Evolutionary conservation across 2,329 filamentous ascomycete genomes (phyloP).

Genomic region (Akanthomyces muscarius): DNA sequence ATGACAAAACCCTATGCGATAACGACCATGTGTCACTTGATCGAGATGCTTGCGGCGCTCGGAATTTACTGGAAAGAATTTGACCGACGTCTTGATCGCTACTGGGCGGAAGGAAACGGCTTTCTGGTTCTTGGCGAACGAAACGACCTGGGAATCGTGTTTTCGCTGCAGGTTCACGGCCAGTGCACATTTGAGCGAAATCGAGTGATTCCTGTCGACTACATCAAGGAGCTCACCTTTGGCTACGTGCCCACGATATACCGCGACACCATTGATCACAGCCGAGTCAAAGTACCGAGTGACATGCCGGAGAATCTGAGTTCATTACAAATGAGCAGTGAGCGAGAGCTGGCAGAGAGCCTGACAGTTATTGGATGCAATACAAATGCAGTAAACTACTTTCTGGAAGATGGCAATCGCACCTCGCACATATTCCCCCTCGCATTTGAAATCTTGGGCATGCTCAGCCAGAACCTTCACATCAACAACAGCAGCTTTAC

Average conservation of each 20-base stretch:
- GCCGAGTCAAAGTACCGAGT: slow-evolving; percentile 35
- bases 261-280: slow-evolving; percentile 34
- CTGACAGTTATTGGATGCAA: slow-evolving; percentile 52
- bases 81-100: slow-evolving; percentile 46
- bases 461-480: slow-evolving; percentile 49
- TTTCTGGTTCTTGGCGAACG: slow-evolving; percentile 46
- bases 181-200: slow-evolving; percentile 45
- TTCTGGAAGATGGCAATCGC: slow-evolving; percentile 34
- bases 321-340: slow-evolving; percentile 45
- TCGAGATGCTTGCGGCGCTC: slow-evolving; percentile 51
- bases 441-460: slow-evolving; percentile 55
- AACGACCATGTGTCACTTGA: slow-evolving; percentile 51
- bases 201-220: slow-evolving; percentile 49
- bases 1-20: slow-evolving; percentile 49
- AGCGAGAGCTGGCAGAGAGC: slow-evolving; percentile 48
- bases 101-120: slow-evolving; percentile 54
- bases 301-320: slow-evolving; percentile 41
- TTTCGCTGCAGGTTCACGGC: slow-evolving; percentile 50
- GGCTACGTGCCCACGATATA: slow-evolving; percentile 55
- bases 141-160: slow-evolving; percentile 50
- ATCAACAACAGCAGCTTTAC: slow-evolving; percentile 48
- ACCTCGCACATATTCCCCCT: slow-evolving; percentile 52
- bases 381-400: slow-evolving; percentile 46
- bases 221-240: slow-evolving; percentile 53
- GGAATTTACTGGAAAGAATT: slow-evolving; percentile 59